Base-by-base conservation (phyloP, 1,284 basidiomycete species). In the Tilletia indica region DNA sequence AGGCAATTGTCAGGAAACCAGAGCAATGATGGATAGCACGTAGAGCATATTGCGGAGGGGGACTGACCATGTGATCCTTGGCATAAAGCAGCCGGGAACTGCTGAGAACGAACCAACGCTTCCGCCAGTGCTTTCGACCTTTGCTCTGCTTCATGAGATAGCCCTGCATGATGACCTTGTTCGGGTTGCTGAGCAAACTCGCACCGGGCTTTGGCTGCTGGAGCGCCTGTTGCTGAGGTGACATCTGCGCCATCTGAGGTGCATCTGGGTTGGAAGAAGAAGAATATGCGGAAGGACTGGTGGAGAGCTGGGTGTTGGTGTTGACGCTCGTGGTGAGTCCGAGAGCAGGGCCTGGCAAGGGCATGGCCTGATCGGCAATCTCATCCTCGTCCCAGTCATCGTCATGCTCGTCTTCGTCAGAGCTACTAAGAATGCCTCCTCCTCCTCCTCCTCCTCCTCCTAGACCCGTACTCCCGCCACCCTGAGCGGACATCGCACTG, bases 101-200 rank as follows among this genome's bases (percentile, higher is more conserved):
- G 16, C 82, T 85, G 11, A 86, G 77, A 8, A 85, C 81, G 49
- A 86, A 86, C 85, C 85, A 86, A 12, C 86, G 87, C 86, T 99
- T 99, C 72, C 94, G 88, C 97, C 97, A 99, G 73, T 90, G 92
- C 80, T 93, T 91, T 78, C 95, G 89, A 77, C 96, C 93, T 68
- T 90, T 90, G 58, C 94, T 94, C 84, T 94, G 94, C 84, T 99
- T 99, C 92, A 97, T 96, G 73, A 99, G 87, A 84, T 99, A 99
- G 1, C 94, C 94, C 39, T 91, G 82, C 4, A 79, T 78, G 69
- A 83, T 80, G 69, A 83, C 76, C 31, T 78, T 80, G 74, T 79
- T 77, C 0, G 76, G 75, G 61, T 83, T 80, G 4, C 72, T 72
- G 16, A 76, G 75, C 31, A 81, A 73, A 31, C 76, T 19, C n/a